phyloP scores from a whole-genome alignment of 2,329 filamentous ascomycete genomes.

The Nannizziopsis arthrosporioides region DNA sequence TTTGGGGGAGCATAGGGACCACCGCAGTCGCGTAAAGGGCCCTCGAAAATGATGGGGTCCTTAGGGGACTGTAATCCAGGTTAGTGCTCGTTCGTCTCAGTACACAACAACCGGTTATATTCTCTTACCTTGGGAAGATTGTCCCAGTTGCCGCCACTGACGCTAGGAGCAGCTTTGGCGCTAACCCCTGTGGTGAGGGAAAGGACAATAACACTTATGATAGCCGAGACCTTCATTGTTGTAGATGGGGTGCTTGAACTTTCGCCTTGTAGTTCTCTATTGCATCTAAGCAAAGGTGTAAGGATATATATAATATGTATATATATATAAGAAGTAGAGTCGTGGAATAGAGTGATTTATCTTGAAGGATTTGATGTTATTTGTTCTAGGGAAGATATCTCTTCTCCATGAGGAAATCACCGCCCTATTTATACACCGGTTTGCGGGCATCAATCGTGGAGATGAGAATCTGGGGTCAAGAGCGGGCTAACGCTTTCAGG shows the following conservation, averaged over 20 bases:
- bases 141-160: neutral
- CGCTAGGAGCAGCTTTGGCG: neutral
- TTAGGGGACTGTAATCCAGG: neutral
- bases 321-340: too few relatives aligned
- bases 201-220: neutral
- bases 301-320: too few relatives aligned
- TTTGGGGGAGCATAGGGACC: neutral
- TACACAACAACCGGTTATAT: neutral
- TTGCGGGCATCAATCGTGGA: neutral
- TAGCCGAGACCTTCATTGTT: constrained; percentile 2
- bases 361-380: neutral
- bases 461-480: neutral
- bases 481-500: neutral
- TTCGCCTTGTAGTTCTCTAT: too few relatives aligned
- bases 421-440: neutral
- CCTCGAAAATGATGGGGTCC: constrained; percentile 1
- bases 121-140: neutral
- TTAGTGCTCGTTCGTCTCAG: neutral
- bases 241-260: neutral
- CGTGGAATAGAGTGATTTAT: too few relatives aligned
- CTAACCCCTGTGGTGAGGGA: neutral
- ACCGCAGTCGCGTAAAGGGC: neutral
- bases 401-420: neutral
- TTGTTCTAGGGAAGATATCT: neutral
- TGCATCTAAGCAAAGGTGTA: too few relatives aligned